phyloP scores from a whole-genome alignment of 1,284 basidiomycete genomes.

The Xanthoconium separans region DNA sequence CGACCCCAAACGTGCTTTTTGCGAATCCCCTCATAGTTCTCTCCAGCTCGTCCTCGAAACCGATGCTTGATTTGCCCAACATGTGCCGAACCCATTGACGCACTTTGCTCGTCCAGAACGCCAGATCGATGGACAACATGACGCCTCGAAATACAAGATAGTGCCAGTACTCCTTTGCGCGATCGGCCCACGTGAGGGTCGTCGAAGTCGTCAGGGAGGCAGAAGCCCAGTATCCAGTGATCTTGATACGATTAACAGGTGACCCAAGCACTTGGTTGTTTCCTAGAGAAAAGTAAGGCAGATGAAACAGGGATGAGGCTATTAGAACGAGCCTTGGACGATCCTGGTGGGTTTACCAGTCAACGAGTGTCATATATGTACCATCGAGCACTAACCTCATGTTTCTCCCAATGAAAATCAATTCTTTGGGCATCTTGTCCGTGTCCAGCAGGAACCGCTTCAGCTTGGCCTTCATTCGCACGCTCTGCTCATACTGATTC shows the following conservation, averaged over 20 bases:
- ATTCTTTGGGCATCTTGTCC: conserved; percentile 69
- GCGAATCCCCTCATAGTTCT: conserved; percentile 56
- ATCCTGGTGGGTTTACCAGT: conserved; percentile 38
- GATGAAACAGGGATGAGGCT: background rate
- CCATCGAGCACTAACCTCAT: conserved; percentile 49
- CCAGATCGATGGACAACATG: conserved; percentile 55
- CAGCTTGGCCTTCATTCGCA: conserved; percentile 63
- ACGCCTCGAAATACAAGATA: conserved; percentile 54
- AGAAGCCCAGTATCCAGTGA: conserved; percentile 74
- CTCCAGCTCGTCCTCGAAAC: conserved; percentile 71
- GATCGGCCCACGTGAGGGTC: conserved; percentile 39
- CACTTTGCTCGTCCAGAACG: conserved; percentile 55
- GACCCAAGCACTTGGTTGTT: conserved; percentile 80
- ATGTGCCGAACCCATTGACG: conserved; percentile 44
- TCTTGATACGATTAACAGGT: conserved; percentile 85
- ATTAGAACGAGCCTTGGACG: conserved; percentile 51
- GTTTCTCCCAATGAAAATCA: conserved; percentile 82
- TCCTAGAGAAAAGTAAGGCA: conserved; percentile 34
- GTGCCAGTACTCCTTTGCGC: conserved; percentile 45
- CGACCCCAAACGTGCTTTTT: conserved; percentile 59
- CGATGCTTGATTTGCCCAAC: conserved; percentile 33
- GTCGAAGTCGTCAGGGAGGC: conserved; percentile 46
- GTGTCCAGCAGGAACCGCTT: conserved; percentile 63
- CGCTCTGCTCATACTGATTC: conserved; percentile 61
- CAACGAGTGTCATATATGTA: background rate